Evolutionary conservation across 768 basidiomycete genomes (phyloP), one percentile per base, ranked within the genome.

Genomic region (Auriscalpium orientale): DNA sequence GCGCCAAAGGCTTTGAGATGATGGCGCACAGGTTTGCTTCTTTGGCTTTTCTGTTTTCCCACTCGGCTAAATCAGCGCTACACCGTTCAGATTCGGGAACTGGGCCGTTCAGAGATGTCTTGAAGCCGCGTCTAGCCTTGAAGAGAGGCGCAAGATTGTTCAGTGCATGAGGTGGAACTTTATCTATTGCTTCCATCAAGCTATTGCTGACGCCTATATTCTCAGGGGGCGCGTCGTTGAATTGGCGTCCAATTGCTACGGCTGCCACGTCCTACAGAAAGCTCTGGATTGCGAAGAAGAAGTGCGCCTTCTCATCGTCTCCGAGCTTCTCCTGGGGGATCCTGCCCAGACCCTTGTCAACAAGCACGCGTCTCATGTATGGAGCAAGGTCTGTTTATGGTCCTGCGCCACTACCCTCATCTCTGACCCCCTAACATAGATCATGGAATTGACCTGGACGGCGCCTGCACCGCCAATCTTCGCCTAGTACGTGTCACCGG

Each of bases 201-300:
- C 51, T 22, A 51, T 46, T 51, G 37, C 35, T 20, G 16, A 38
- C 48, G 15, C 48, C 37, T 15, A 10, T 33, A 2, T 22, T 13
- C 3, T 16, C 56, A 91, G 90, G 51, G 87, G 89, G 7, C 84
- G 87, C 22, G 82, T 93, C 52, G 91, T 92, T 12, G 90, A 93
- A 33, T 80, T 93, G 37, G 89, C 91, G 0, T 91, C 85, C 12
- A 92, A 92, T 59, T 92, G 90, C 64, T 92, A 92, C 62, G 91
- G 90, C 4, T 92, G 90, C 48, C 90, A 93, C 64, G 90, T 92
- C 38, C 76, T 93, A 2, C 90, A 93, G 66, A 92, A 93, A 68
- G 91, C 90, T 18, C 80, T 92, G 36, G 91, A 93, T 64, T 93
- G 91, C 64, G 91, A 93, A 62, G 91, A 93, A 69, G 91, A 92